Evolutionary conservation across 2,329 filamentous ascomycete genomes (phyloP).

Genomic region (Ophiobolus disseminans): DNA sequence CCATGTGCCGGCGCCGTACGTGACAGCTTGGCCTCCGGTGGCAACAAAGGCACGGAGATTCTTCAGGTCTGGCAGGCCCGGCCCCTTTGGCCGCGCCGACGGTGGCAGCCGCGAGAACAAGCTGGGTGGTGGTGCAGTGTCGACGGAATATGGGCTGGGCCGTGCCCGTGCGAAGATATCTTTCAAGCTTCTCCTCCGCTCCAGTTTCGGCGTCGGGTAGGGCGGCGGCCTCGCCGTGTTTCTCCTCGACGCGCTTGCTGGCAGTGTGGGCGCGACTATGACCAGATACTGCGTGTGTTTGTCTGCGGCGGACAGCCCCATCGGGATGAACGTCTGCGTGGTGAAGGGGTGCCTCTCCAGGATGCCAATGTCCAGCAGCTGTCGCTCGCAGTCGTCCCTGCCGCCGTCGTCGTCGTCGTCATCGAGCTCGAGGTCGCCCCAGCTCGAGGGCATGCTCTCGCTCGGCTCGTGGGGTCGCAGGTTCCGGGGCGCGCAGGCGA

Average conservation of each 20-base stretch:
- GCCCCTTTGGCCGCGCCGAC: conserved; percentile 51
- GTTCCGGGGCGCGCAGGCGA: conserved; percentile 76
- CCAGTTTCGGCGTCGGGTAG: conserved; percentile 52
- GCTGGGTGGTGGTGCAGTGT: conserved; percentile 48
- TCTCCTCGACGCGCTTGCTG: conserved; percentile 49
- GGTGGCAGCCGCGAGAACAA: conserved; percentile 38
- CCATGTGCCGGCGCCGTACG: conserved; percentile 91
- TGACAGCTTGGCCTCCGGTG: conserved; percentile 80
- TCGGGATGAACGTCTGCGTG: conserved; percentile 88
- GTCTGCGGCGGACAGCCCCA: conserved; percentile 63
- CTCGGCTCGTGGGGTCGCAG: conserved; percentile 54
- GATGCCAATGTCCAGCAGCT: conserved; percentile 70
- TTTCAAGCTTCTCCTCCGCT: conserved; percentile 34
- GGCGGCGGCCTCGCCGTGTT: conserved; percentile 43
- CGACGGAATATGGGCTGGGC: conserved; percentile 60
- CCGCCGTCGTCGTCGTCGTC: conserved; percentile 39
- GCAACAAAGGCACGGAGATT: conserved; percentile 80
- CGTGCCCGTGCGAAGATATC: conserved; percentile 53
- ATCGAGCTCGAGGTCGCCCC: conserved; percentile 44
- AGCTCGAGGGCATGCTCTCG: conserved; percentile 44
- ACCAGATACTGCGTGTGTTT: conserved; percentile 72
- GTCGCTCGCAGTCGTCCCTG: conserved; percentile 26
- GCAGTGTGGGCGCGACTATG: conserved; percentile 82
- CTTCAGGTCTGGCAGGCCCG: conserved; percentile 74
- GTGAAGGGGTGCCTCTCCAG: conserved; percentile 94